Conservation (phyloP, 768 basidiomycete species). For the Termitomyces bulborhizus region DNA sequence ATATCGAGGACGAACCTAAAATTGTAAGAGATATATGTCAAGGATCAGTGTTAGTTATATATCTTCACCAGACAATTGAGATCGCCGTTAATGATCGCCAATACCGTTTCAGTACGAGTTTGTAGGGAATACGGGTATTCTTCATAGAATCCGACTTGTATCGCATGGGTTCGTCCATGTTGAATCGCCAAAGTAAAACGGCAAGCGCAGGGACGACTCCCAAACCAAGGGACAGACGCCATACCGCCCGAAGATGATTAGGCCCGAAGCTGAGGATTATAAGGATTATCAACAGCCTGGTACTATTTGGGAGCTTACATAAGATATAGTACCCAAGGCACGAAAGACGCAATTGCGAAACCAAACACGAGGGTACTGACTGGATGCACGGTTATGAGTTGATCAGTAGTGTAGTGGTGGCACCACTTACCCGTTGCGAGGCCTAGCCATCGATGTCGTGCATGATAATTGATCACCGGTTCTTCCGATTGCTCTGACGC, state of each 20-base stretch:
- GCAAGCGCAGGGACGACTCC: conserved; percentile 72
- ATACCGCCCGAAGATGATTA: conserved; percentile 76
- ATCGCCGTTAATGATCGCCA: conserved; percentile 67
- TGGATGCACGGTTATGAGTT: conserved; percentile 18
- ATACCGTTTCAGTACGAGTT: conserved; percentile 74
- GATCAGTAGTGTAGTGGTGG: not conserved
- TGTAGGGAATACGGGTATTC: conserved; percentile 63
- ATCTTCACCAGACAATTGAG: conserved; percentile 59
- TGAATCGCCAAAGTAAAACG: conserved; percentile 79
- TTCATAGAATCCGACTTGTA: conserved; percentile 79
- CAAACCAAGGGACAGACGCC: conserved; percentile 80
- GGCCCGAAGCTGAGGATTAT: conserved; percentile 69
- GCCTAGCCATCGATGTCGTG: conserved; percentile 81
- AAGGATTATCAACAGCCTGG: too few relatives aligned
- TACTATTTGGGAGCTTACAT: conserved; percentile 33
- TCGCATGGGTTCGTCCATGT: conserved; percentile 73
- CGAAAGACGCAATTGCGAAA: conserved; percentile 71
- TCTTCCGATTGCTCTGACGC: conserved; percentile 88
- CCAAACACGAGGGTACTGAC: conserved; percentile 81
- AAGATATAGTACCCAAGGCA: conserved; percentile 81
- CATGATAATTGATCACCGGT: conserved; percentile 61
- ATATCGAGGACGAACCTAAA: conserved; percentile 72
- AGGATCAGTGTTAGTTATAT: not conserved
- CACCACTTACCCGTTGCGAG: conserved; percentile 67
- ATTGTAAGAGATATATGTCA: not conserved